Conservation (phyloP, 2,329 filamentous ascomycete species). For the Rutstroemia sp. region DNA sequence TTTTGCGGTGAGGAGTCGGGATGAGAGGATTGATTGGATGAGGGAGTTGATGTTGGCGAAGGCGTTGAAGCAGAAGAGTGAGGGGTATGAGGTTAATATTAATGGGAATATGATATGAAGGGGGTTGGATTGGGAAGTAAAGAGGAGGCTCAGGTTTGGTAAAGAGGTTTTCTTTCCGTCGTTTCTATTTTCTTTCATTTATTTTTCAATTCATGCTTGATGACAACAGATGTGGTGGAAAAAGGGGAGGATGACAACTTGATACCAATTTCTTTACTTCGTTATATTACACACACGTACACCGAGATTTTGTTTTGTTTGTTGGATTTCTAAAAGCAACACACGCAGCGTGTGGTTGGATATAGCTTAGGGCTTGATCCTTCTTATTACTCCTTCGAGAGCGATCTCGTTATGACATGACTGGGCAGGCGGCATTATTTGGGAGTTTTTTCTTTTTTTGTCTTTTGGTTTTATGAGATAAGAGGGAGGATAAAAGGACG, state of each 20-base stretch:
- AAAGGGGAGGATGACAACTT: background rate
- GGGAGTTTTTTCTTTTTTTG: background rate
- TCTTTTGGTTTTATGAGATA: background rate
- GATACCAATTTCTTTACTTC: background rate
- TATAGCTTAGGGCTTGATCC: background rate
- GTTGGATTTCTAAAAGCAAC: too few species aligned
- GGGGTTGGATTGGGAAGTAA: too few species aligned
- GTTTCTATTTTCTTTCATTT: background rate
- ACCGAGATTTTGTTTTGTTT: background rate
- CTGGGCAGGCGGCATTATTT: background rate
- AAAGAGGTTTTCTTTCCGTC: background rate
- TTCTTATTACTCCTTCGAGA: background rate
- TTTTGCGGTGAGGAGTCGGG: slow-evolving; percentile 79
- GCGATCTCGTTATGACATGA: background rate
- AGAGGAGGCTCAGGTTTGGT: background rate
- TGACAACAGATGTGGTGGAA: too few species aligned
- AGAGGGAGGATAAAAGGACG: background rate
- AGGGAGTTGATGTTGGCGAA: slow-evolving; percentile 86
- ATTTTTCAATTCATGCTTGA: background rate
- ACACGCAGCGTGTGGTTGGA: background rate
- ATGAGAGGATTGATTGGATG: slow-evolving; percentile 97
- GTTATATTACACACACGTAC: background rate
- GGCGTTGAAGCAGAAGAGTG: slow-evolving; percentile 74
- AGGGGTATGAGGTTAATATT: slow-evolving; percentile 75
- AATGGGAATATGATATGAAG: slow-evolving; percentile 67